phyloP scores from a whole-genome alignment of 805 yeast species.

The Pachysolen tannophilus region DNA sequence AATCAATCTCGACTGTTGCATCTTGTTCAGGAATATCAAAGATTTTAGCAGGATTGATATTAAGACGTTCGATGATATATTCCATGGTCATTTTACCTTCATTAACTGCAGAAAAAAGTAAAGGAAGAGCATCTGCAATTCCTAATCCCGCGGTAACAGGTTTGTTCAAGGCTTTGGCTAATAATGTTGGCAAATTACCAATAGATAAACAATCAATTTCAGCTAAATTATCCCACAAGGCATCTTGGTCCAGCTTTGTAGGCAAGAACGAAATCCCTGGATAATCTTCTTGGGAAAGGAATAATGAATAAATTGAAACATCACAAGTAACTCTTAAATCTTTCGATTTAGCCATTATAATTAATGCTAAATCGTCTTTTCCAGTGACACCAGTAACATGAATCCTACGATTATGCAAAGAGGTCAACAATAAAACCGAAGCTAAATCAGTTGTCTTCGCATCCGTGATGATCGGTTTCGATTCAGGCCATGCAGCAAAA shows the following conservation, averaged over 20 bases:
- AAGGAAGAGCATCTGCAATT: constrained; percentile 71
- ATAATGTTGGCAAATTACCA: constrained; percentile 68
- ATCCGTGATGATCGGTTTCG: constrained; percentile 83
- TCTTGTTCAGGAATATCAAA: constrained; percentile 80
- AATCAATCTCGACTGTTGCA: constrained; percentile 71
- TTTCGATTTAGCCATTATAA: constrained; percentile 78
- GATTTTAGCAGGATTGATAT: constrained; percentile 73
- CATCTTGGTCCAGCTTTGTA: constrained; percentile 69
- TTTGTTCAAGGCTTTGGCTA: constrained; percentile 60
- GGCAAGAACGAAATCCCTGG: constrained; percentile 72
- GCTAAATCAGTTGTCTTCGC: constrained; percentile 90
- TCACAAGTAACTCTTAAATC: constrained; percentile 83
- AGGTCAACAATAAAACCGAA: constrained; percentile 82
- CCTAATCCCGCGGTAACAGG: constrained; percentile 67
- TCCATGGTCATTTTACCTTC: constrained; percentile 63
- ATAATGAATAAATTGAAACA: constrained; percentile 72
- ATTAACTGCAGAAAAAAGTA: constrained; percentile 72
- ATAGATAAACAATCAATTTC: constrained; percentile 81
- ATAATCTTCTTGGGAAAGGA: constrained; percentile 64
- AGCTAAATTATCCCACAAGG: constrained; percentile 69
- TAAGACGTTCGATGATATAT: constrained; percentile 66
- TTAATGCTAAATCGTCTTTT: constrained; percentile 74
- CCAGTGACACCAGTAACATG: constrained; percentile 84
- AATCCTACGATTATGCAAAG: constrained; percentile 74
- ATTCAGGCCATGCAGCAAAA: constrained; percentile 75